phyloP scores from a whole-genome alignment of 352 stramenopile genomes.

The Sclerospora graminicola region DNA sequence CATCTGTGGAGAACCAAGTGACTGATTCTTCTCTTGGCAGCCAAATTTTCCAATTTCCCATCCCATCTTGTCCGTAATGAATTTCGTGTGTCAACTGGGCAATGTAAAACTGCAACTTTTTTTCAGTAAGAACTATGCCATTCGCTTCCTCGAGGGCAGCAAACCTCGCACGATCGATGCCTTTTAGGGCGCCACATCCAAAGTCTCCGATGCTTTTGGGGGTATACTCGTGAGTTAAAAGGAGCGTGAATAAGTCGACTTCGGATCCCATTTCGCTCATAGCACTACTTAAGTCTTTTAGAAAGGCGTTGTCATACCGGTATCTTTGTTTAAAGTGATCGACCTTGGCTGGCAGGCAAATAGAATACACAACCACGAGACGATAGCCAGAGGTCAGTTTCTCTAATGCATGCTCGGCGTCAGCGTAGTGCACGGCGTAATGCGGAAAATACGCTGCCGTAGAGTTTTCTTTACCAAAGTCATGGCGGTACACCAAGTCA shows the following conservation, averaged over 20 bases:
- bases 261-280: not conserved
- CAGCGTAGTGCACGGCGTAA: conserved; percentile 20
- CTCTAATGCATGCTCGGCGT: conserved; percentile 13
- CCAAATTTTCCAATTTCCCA: no score
- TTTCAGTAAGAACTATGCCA: not conserved
- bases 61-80: not conserved
- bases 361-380: conserved; percentile 16
- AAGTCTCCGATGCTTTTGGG: conserved; percentile 13
- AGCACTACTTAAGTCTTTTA: not conserved
- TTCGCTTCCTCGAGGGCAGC: conserved; percentile 13
- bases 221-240: conserved; percentile 17
- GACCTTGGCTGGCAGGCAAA: conserved; percentile 9
- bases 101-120: conserved; percentile 11
- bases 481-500: not conserved
- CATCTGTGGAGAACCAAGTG: not conserved
- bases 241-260: conserved; percentile 7
- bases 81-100: not conserved
- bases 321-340: not conserved
- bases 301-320: not conserved
- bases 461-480: not conserved
- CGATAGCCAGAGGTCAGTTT: conserved; percentile 15
- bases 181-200: conserved; percentile 11
- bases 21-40: not conserved
- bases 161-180: conserved; percentile 14
- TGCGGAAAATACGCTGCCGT: conserved; percentile 9